Conservation (phyloP, 139 green algal genomes). For the Coccomyxa sp. region DNA sequence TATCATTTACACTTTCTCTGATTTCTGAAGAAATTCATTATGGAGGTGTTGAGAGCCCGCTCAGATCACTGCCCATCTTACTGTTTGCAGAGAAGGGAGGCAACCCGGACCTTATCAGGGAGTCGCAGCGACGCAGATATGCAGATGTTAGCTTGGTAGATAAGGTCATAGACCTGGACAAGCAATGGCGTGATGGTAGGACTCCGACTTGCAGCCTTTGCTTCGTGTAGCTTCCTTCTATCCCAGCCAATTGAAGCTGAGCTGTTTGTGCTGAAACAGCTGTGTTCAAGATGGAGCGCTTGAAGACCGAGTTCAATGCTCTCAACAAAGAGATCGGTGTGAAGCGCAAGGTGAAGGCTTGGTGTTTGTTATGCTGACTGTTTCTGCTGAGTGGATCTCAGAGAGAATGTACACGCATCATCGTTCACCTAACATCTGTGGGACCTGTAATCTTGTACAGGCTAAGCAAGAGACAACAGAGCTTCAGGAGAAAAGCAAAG, state of each 20-base stretch:
- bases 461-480: slow-evolving; percentile 78
- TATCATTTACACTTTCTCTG: no score
- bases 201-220: background rate
- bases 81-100: slow-evolving; percentile 84
- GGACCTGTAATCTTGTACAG: slow-evolving; percentile 20
- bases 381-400: background rate
- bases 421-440: background rate
- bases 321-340: slow-evolving; percentile 85
- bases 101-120: slow-evolving; percentile 86
- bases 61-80: no score
- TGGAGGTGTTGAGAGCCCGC: no score
- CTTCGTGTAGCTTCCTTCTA: background rate
- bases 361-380: background rate
- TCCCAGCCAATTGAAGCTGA: background rate
- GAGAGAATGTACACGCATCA: background rate
- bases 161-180: slow-evolving; percentile 87
- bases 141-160: slow-evolving; percentile 84
- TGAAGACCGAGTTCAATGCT: slow-evolving; percentile 91
- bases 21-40: no score
- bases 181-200: slow-evolving; percentile 76
- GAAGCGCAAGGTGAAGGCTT: slow-evolving; percentile 60
- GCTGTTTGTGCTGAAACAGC: slow-evolving; percentile 41
- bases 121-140: slow-evolving; percentile 88
- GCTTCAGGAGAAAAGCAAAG: slow-evolving; percentile 81
- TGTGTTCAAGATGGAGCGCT: slow-evolving; percentile 68